phyloP scores from a whole-genome alignment of 2,329 filamentous ascomycete species.

The Fusarium torulosum region DNA sequence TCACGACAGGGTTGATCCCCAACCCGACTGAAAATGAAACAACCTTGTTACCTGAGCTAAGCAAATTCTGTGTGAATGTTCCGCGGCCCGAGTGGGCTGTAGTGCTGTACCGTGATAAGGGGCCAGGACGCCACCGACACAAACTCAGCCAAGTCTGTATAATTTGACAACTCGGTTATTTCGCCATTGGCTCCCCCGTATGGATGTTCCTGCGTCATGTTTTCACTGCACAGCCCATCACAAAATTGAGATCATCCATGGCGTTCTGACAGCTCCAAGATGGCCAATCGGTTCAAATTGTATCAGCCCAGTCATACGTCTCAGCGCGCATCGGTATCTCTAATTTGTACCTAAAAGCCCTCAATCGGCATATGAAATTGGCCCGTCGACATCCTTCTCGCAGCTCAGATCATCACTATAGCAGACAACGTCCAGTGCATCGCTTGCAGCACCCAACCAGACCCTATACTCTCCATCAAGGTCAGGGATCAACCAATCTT shows the following conservation, averaged over 20 bases:
- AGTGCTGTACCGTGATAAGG: not conserved
- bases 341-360: not conserved
- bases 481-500: conserved; percentile 73
- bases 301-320: not conserved
- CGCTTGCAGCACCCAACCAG: conserved; percentile 57
- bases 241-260: conserved; percentile 15
- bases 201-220: not conserved
- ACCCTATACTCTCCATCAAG: conserved; percentile 55
- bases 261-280: conserved; percentile 7
- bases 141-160: not conserved
- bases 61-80: not conserved
- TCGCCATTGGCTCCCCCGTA: conserved; percentile 10
- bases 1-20: not conserved
- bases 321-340: not conserved
- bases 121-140: not conserved
- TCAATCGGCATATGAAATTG: conserved; percentile 30
- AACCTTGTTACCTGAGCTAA: not conserved
- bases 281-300: not conserved
- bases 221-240: not conserved
- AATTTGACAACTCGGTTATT: not conserved
- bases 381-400: conserved; percentile 29
- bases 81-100: not conserved
- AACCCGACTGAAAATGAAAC: not conserved
- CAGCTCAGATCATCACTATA: conserved; percentile 49
- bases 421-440: conserved; percentile 51